These are phyloP conservation scores for Apiosordaria backusii DNA, from an alignment of 495 filamentous ascomycete genomes.

Conservation along the genomic window DNA sequence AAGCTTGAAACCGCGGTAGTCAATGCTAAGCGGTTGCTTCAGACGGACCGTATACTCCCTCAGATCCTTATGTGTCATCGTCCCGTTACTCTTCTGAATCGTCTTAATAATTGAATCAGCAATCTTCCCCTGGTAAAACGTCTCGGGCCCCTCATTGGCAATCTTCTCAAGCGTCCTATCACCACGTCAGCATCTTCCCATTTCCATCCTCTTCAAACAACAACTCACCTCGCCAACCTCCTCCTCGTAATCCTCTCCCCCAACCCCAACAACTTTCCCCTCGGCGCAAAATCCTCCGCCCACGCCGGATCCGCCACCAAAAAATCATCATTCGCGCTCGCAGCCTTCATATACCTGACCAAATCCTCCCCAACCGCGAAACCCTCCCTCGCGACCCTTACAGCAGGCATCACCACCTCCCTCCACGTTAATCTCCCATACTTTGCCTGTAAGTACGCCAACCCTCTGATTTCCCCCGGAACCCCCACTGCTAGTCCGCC, in stretches of 20 bases:
- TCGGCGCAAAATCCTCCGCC: conserved; percentile 85
- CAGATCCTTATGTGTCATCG: conserved; percentile 78
- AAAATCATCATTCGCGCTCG: conserved; percentile 50
- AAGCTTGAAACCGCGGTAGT: conserved; percentile 68
- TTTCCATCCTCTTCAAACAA: no score
- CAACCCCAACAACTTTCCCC: conserved; percentile 51
- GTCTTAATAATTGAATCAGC: conserved; percentile 68
- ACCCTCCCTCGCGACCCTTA: conserved; percentile 69
- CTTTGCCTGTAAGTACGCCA: conserved; percentile 69
- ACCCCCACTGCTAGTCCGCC: conserved; percentile 57
- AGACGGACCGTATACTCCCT: conserved; percentile 62
- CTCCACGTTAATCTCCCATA: conserved; percentile 47
- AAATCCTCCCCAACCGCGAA: conserved; percentile 61
- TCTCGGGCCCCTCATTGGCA: conserved; percentile 62
- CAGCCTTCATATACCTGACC: conserved; percentile 60
- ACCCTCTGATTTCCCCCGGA: conserved; percentile 76
- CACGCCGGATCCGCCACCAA: conserved; percentile 68
- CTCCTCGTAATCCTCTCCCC: conserved; percentile 75
- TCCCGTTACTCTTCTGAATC: conserved; percentile 64
- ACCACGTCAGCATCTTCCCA: conserved; percentile 6
- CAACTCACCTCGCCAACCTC: conserved; percentile 65
- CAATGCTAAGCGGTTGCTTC: conserved; percentile 58
- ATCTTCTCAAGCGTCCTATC: conserved; percentile 66
- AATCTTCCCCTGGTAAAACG: conserved; percentile 69
- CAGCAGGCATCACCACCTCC: conserved; percentile 64